Percentiles rank a stretch among this genome's conserved stretches.
phyloP scores from a whole-genome alignment of 441 rosid genomes.

The Erodium chrysanthum region DNA sequence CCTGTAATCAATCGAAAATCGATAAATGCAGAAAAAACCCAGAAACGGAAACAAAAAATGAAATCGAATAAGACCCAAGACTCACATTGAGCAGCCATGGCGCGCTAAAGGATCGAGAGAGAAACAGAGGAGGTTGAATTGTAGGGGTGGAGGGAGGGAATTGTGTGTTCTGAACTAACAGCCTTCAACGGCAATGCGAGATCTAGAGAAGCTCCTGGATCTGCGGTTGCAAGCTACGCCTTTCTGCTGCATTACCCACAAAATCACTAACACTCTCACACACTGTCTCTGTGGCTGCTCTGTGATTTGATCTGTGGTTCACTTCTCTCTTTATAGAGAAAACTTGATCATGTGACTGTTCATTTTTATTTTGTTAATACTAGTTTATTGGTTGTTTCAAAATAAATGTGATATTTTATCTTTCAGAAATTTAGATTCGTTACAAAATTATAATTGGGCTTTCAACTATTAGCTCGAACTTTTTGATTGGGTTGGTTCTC shows the following conservation, averaged over 20 bases:
- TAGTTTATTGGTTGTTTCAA: no score
- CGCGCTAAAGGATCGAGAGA: background rate
- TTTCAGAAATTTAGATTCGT: no score
- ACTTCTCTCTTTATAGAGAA: no score
- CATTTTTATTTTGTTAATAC: no score
- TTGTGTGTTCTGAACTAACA: slow-evolving; percentile 15
- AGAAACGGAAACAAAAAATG: background rate
- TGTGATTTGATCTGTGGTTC: no score
- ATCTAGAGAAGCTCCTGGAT: slow-evolving; percentile 73
- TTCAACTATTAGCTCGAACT: no score
- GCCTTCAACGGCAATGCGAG: slow-evolving; percentile 71
- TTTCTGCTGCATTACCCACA: slow-evolving; percentile 55
- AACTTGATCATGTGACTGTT: no score
- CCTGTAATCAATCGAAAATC: slow-evolving; percentile 19
- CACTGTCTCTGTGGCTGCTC: no score
- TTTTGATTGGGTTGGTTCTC: no score
- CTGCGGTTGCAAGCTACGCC: slow-evolving; percentile 53
- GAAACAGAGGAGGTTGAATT: background rate
- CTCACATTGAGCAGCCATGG: slow-evolving; percentile 43
- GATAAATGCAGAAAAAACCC: background rate
- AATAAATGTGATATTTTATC: no score
- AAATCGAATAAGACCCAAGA: background rate
- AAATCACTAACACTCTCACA: no score
- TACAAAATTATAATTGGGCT: no score
- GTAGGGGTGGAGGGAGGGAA: background rate